Evolutionary conservation across 1,284 basidiomycete species (phyloP).

Genomic region (Ustilago curta): DNA sequence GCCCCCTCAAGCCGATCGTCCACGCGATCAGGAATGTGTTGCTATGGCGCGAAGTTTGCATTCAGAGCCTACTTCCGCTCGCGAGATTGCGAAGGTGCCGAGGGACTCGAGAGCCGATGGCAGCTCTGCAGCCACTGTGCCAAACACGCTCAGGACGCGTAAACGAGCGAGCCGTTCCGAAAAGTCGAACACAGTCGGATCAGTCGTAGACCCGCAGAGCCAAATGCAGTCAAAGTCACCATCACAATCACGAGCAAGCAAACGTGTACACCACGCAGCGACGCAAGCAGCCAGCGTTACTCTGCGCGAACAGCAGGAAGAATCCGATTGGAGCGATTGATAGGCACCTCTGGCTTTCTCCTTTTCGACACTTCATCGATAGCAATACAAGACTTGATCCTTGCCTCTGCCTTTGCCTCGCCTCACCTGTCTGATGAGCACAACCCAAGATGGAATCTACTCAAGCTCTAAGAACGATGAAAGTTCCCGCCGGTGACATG

Average conservation of each 20-base stretch:
- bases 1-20: conserved; percentile 4
- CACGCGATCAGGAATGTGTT: conserved; percentile 12
- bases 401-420: background rate
- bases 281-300: background rate
- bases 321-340: conserved; percentile 45
- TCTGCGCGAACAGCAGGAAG: conserved; percentile 26
- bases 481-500: too few relatives aligned
- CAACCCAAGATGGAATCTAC: too few relatives aligned
- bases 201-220: background rate
- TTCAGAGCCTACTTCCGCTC: background rate
- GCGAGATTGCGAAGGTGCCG: background rate
- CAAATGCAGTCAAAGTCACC: background rate
- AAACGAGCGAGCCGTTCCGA: conserved; percentile 1
- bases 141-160: background rate
- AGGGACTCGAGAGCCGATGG: background rate
- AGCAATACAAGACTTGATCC: background rate
- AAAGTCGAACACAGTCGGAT: background rate
- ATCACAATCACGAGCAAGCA: background rate
- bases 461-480: too few relatives aligned
- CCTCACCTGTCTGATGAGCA: too few relatives aligned
- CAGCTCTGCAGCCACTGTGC: background rate
- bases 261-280: background rate
- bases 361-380: background rate
- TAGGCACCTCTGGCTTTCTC: background rate
- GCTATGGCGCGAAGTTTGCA: conserved; percentile 9